phyloP scores from a whole-genome alignment of 805 yeast genomes.

The Vanderwaltozyma polyspora region DNA sequence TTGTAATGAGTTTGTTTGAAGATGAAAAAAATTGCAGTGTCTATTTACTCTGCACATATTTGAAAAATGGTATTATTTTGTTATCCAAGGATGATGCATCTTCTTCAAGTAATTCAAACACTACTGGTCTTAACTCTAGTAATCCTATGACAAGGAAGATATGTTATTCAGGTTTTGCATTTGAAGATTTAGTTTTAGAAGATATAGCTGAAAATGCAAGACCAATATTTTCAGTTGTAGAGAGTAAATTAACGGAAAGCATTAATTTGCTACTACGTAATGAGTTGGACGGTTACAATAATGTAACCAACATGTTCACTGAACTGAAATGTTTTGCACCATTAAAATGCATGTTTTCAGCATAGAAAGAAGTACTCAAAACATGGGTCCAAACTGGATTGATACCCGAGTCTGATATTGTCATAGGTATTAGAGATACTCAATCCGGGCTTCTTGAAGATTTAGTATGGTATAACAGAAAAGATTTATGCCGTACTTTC shows the following conservation, averaged over 20 bases:
- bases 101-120: neutral
- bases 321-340: constrained; percentile 24
- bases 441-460: constrained; percentile 17
- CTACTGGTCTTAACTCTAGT: neutral
- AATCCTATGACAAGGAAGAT: constrained; percentile 7
- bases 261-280: constrained; percentile 20
- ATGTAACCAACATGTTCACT: constrained; percentile 11
- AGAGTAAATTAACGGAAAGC: constrained; percentile 11
- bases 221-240: constrained; percentile 17
- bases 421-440: constrained; percentile 22
- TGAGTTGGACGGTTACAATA: constrained; percentile 25
- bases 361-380: constrained; percentile 24
- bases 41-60: constrained; percentile 8
- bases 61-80: constrained; percentile 11
- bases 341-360: constrained; percentile 11
- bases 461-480: constrained; percentile 14
- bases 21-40: constrained; percentile 5
- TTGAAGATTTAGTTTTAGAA: constrained; percentile 19
- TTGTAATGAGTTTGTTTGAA: constrained; percentile 18
- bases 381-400: constrained; percentile 26
- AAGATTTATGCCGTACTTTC: constrained; percentile 11
- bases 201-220: constrained; percentile 1
- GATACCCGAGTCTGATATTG: constrained; percentile 19
- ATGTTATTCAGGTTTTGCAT: constrained; percentile 23
- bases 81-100: constrained; percentile 11